Conservation (phyloP, 2,329 filamentous ascomycete genomes). For the Clarireedia hainanense region DNA sequence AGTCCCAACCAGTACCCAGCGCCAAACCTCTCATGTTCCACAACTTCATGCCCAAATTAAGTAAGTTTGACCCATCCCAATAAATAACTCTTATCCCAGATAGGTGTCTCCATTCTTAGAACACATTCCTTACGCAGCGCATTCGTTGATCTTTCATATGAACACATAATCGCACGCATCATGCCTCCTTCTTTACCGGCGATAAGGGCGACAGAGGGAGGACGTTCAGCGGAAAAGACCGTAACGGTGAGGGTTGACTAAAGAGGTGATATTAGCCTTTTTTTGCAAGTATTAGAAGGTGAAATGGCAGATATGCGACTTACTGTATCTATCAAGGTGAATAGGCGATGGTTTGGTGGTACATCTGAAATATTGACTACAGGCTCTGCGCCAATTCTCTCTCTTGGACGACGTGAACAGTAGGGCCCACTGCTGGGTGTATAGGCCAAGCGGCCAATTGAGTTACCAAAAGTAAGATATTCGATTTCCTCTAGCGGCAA, state of each 20-base stretch:
- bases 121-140: constrained; percentile 14
- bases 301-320: background rate
- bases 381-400: constrained; percentile 21
- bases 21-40: no score
- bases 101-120: constrained; percentile 15
- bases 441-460: constrained; percentile 14
- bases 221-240: constrained; percentile 28
- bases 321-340: constrained; percentile 28
- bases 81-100: constrained; percentile 5
- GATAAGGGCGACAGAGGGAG: constrained; percentile 28
- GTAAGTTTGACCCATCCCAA: constrained; percentile 9
- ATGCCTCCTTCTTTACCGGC: constrained; percentile 30
- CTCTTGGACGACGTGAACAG: constrained; percentile 4
- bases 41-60: background rate
- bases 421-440: constrained; percentile 8
- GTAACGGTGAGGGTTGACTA: constrained; percentile 21
- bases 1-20: no score
- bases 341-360: constrained; percentile 8
- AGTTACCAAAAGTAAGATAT: constrained; percentile 14
- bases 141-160: constrained; percentile 13
- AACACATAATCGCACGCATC: constrained; percentile 27
- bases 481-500: constrained; percentile 9
- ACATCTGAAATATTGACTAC: constrained; percentile 7
- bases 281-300: background rate
- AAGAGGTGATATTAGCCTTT: background rate